A percentile compares a stretch with the other conserved stretches of the same genome.
Conservation (phyloP, 139 green algal species). For the Chlorella sp. region DNA sequence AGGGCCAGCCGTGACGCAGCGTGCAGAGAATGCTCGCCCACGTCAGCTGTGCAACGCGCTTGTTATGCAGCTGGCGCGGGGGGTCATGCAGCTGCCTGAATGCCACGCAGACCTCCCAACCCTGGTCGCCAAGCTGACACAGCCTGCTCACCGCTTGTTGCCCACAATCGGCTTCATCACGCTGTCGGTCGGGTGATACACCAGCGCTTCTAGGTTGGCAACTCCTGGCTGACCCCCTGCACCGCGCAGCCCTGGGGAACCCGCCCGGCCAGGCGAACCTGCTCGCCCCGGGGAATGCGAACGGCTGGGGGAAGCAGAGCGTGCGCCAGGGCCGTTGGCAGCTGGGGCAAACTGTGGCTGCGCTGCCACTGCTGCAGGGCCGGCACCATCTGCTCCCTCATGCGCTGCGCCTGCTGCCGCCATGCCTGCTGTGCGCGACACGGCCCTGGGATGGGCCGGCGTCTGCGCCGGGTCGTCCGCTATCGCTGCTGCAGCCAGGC, state of each 20-base stretch:
- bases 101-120: too few relatives aligned
- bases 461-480: neutral
- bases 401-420: neutral
- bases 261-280: too few relatives aligned
- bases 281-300: too few relatives aligned
- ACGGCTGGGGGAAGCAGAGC: too few relatives aligned
- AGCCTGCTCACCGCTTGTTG: slow-evolving; percentile 77
- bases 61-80: too few relatives aligned
- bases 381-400: neutral
- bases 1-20: neutral
- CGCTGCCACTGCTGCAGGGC: neutral
- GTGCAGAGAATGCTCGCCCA: too few relatives aligned
- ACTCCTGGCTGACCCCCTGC: too few relatives aligned
- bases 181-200: slow-evolving; percentile 85
- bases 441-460: neutral
- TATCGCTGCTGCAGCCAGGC: neutral
- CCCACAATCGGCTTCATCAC: slow-evolving; percentile 92
- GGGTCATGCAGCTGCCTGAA: too few relatives aligned
- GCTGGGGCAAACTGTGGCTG: neutral
- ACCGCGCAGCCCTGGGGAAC: too few relatives aligned
- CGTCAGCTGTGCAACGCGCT: too few relatives aligned
- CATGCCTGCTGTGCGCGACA: slow-evolving; percentile 8
- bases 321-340: too few relatives aligned
- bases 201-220: slow-evolving; percentile 56
- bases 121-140: too few relatives aligned